Evolutionary conservation across 139 green algal species (phyloP), one percentile per base, ranked within the genome.

Genomic region (Closterium sp.): DNA sequence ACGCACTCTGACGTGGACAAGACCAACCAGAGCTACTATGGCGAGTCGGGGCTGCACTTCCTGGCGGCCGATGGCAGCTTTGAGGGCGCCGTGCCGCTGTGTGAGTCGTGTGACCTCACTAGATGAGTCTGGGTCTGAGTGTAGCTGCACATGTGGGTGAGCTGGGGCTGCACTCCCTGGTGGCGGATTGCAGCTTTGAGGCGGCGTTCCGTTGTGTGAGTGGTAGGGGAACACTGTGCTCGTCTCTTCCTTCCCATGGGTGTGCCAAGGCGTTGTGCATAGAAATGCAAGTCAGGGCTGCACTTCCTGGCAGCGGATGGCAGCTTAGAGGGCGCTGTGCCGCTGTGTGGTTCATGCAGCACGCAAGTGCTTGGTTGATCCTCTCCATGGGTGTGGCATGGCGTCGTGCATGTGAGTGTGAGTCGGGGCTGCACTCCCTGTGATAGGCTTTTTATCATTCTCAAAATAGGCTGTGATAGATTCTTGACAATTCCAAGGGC

Each of bases 11-110:
- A 99, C 87, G 96, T 97, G 28, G 98, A 99, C 89, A 97, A 96
- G 33, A 98, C 97, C 90, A 99, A 99, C 91, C 95, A 96, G 94
- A 96, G 87, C 81, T 98, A 98, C 93, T 98, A 98, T 90, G 97
- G 97, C 23, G 97, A 98, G 94, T 96, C 97, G 89, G 96, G 97
- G 93, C 95, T 99, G 86, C 97, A 98, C 95, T 99, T 96, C 92
- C 90, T 99, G 84, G 69, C 94, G 2, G 91, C 91, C 16, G 95
- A 97, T 81, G 96, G 95, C 30, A 91, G 25, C 55, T 92, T 95
- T 76, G 96, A 98, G 66, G 87, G 91, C 84, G 81, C 93, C 90
- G 34, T 95, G 93, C 87, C 94, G 94, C 86, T 94, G 19, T 91
- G 91, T 93, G 36, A 69, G 89, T 30, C 4, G 36, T 55, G 36